Conservation (phyloP, 1,284 basidiomycete genomes). For the Neolentinus lepideus region DNA sequence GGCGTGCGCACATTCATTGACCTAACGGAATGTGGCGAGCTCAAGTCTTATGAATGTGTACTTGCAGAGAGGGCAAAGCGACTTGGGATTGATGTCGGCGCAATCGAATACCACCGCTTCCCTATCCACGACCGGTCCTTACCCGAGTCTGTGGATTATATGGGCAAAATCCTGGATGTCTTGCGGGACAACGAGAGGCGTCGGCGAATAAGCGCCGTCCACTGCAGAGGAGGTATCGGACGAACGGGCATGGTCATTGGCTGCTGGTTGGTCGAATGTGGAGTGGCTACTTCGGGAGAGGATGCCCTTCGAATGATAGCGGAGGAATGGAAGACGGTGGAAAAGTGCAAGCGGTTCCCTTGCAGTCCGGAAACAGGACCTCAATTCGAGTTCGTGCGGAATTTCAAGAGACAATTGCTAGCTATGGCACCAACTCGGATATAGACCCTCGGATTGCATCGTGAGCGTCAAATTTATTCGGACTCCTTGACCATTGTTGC, state of each 20-base stretch:
- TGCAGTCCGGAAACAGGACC: constrained; percentile 73
- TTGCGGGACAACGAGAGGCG: constrained; percentile 48
- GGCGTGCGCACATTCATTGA: constrained; percentile 76
- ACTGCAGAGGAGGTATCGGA: constrained; percentile 72
- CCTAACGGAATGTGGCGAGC: constrained; percentile 67
- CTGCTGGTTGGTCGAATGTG: constrained; percentile 69
- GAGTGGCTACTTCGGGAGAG: constrained; percentile 48
- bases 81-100: constrained; percentile 42
- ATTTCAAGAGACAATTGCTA: constrained; percentile 26
- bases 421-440: neutral
- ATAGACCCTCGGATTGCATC: neutral
- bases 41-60: constrained; percentile 42
- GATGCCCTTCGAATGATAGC: constrained; percentile 60
- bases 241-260: constrained; percentile 70
- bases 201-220: constrained; percentile 55
- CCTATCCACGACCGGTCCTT: constrained; percentile 64
- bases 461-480: neutral
- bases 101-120: constrained; percentile 67
- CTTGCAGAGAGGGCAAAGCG: constrained; percentile 43
- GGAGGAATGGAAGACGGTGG: constrained; percentile 63
- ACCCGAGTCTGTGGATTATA: constrained; percentile 46
- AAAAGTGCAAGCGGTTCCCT: constrained; percentile 67
- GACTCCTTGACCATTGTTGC: neutral
- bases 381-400: constrained; percentile 65
- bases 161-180: constrained; percentile 48